Conservation (phyloP, 768 basidiomycete species). For the Suillus brevipes region DNA sequence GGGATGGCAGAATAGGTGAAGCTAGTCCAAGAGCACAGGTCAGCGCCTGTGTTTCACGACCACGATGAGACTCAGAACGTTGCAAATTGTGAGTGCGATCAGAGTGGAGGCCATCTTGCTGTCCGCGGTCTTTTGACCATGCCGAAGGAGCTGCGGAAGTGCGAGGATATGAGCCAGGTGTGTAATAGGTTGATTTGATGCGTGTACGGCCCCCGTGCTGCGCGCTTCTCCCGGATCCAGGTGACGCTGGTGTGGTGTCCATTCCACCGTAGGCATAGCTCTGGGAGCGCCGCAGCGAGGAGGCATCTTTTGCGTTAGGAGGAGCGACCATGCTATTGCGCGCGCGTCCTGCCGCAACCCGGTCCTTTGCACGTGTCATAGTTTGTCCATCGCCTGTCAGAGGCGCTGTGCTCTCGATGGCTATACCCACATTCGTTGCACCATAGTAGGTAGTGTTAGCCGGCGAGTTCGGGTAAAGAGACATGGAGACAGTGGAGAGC, state of each 20-base stretch:
- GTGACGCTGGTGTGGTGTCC: constrained; percentile 45
- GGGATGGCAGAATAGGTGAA: constrained; percentile 45
- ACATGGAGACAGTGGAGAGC: constrained; percentile 44
- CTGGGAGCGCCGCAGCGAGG: constrained; percentile 31
- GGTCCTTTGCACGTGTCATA: constrained; percentile 36
- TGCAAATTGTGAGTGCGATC: constrained; percentile 26
- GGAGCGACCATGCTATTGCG: constrained; percentile 27
- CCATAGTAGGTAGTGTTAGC: constrained; percentile 27
- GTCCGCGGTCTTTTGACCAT: constrained; percentile 33
- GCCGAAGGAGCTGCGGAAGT: constrained; percentile 45
- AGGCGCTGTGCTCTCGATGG: constrained; percentile 35
- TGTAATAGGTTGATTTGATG: constrained; percentile 70
- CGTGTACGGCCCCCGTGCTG: constrained; percentile 56
- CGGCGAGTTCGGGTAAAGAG: constrained; percentile 49
- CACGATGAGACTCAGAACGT: constrained; percentile 45
- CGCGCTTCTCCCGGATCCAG: constrained; percentile 21
- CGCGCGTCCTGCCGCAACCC: constrained; percentile 19
- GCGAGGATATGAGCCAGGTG: constrained; percentile 54
- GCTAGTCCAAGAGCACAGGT: constrained; percentile 39
- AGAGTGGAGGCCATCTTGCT: constrained; percentile 31
- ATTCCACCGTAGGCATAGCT: constrained; percentile 55
- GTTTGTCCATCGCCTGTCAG: constrained; percentile 45
- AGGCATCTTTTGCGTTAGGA: constrained; percentile 18
- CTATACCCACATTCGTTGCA: constrained; percentile 33
- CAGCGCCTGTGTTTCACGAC: constrained; percentile 39